Base-by-base conservation (phyloP, 306 rosid genomes). In the Quercus rubra region DNA sequence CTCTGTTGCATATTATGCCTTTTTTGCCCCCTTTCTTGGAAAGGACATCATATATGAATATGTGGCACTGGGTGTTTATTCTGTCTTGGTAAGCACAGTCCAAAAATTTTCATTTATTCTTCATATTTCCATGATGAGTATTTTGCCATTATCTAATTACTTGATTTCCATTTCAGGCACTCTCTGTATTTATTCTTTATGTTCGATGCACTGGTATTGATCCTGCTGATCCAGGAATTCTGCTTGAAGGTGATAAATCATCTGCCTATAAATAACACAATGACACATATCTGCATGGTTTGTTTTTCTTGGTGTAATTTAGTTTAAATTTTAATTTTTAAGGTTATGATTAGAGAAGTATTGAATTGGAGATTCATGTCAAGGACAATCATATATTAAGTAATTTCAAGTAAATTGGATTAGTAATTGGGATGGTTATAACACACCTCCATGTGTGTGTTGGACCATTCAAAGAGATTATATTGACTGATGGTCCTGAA, bases 171-270 rank as follows among this genome's bases (percentile, higher is more conserved):
- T 64, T 80, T 80, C 90, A 92, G 97, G 97, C 85, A 79, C 82
- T 92, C 70, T 87, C 91, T 52, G 93, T 92, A 11, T 87, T 91
- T 79, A 7, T 89, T 75, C 96, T 92, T 30, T 92, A 92, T 84
- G 90, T 91, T 80, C 87, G 93, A 71, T 90, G 96, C 83, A 91
- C 97, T 46, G 93, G 92, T 79, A 92, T 92, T 78, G 92, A 92
- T 75, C 97, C 96, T 6, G 89, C 96, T n/a, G 93, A 92, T 85
- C 71, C 85, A 43, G 96, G 93, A 75, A 86, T 88, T 57, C 78
- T 82, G 81, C 35, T 81, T 82, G 92, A 88, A 78, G 76, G 79
- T 71, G 92, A 91, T 82, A 82, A 86, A 78, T 33, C 83, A 30
- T 81, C 88, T n/a, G 77, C 82, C 75, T 77, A 72, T 68, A 86